Conservation (phyloP, 768 basidiomycete species). For the Leccinum olivaceopallidum region DNA sequence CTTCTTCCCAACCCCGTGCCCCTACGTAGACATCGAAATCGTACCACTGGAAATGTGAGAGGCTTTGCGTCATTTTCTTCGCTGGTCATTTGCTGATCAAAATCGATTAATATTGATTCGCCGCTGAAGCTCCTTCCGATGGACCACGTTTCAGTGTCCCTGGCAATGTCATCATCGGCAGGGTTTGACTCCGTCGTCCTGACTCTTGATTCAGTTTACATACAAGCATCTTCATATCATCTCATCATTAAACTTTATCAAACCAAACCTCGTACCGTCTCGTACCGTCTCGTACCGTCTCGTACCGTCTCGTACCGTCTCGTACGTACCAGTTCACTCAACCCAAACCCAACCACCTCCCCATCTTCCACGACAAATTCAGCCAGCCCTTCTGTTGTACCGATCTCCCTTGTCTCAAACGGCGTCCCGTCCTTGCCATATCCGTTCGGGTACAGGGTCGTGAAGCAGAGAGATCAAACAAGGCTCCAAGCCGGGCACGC, state of each 20-base stretch:
- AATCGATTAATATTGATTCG: no score
- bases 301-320: conserved; percentile 20
- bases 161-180: no score
- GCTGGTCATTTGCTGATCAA: no score
- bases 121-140: no score
- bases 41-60: no score
- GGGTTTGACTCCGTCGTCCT: no score
- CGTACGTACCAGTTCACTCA: conserved; percentile 16
- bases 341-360: conserved; percentile 32
- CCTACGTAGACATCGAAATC: no score
- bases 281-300: conserved; percentile 13
- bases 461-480: conserved; percentile 25
- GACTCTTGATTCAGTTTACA: neutral
- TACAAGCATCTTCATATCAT: neutral
- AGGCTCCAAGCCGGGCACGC: conserved; percentile 15
- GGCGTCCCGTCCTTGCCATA: conserved; percentile 39
- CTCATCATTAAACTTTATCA: conserved; percentile 14
- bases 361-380: conserved; percentile 30
- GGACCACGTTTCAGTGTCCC: no score
- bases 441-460: conserved; percentile 38
- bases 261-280: conserved; percentile 32
- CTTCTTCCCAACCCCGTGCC: no score
- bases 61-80: no score
- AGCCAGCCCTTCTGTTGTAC: conserved; percentile 3
- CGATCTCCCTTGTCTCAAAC: conserved; percentile 25